Evolutionary conservation across 1,284 basidiomycete species (phyloP).

Genomic region (Irpex rosettiformis): DNA sequence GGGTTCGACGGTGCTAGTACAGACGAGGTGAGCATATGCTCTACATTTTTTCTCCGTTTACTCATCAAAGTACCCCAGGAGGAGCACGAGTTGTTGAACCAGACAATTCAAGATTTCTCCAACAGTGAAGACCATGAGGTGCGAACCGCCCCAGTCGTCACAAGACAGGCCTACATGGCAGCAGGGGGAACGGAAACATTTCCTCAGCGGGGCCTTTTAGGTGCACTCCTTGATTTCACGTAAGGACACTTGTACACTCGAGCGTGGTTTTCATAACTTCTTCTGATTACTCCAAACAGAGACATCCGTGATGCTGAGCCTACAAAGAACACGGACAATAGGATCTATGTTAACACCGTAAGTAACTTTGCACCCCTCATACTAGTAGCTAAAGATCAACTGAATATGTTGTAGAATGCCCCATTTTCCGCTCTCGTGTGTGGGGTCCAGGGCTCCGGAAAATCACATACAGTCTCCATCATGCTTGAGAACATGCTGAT

Average conservation of each 20-base stretch:
- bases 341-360: conserved; percentile 33
- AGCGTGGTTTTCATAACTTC: not conserved
- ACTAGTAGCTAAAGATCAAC: not conserved
- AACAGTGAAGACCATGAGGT: conserved; percentile 24
- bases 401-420: conserved; percentile 27
- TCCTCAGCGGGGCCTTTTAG: conserved; percentile 30
- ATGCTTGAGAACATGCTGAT: conserved; percentile 68
- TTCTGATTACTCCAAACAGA: not conserved
- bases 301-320: conserved; percentile 10
- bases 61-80: not conserved
- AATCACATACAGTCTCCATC: conserved; percentile 66
- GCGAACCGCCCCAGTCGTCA: conserved; percentile 31
- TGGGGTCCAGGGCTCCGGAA: conserved; percentile 53
- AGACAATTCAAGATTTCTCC: conserved; percentile 4
- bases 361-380: conserved; percentile 2
- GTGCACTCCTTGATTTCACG: conserved; percentile 25
- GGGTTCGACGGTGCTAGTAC: not conserved
- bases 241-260: conserved; percentile 14
- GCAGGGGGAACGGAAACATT: conserved; percentile 17
- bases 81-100: conserved; percentile 9
- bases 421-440: conserved; percentile 34
- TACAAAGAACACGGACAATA: conserved; percentile 19
- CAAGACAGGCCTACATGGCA: conserved; percentile 26
- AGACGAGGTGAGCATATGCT: not conserved
- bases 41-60: not conserved